phyloP scores from a whole-genome alignment of 2,329 filamentous ascomycete species.

The Diaporthe humulicola region DNA sequence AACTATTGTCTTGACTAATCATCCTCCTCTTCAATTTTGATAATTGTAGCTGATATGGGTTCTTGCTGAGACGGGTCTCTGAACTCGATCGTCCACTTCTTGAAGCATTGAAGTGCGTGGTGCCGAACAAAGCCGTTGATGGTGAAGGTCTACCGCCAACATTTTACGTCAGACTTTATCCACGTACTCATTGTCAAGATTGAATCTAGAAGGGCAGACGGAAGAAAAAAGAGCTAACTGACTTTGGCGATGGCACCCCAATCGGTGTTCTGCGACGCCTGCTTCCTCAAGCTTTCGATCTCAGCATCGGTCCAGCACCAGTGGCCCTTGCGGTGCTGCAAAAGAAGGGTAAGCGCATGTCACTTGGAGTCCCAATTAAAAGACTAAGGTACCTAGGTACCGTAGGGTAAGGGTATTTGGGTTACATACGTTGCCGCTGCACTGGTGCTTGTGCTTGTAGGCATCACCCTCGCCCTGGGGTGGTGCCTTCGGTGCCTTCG shows the following conservation, averaged over 20 bases:
- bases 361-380: not conserved
- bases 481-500: not conserved
- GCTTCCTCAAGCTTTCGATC: not conserved
- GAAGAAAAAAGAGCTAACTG: not conserved
- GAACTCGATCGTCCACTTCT: not conserved
- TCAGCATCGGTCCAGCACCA: not conserved
- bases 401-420: no score
- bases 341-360: not conserved
- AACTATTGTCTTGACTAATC: not conserved
- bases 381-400: no score
- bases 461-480: not conserved
- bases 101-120: not conserved
- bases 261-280: not conserved
- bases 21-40: not conserved
- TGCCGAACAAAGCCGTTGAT: not conserved
- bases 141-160: not conserved
- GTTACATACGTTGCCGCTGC: not conserved
- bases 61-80: not conserved
- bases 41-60: accelerated
- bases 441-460: not conserved
- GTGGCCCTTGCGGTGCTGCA: not conserved
- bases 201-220: not conserved
- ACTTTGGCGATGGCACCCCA: not conserved
- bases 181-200: not conserved
- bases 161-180: not conserved